phyloP scores from a whole-genome alignment of 768 basidiomycete genomes.

The Mycena floridula region DNA sequence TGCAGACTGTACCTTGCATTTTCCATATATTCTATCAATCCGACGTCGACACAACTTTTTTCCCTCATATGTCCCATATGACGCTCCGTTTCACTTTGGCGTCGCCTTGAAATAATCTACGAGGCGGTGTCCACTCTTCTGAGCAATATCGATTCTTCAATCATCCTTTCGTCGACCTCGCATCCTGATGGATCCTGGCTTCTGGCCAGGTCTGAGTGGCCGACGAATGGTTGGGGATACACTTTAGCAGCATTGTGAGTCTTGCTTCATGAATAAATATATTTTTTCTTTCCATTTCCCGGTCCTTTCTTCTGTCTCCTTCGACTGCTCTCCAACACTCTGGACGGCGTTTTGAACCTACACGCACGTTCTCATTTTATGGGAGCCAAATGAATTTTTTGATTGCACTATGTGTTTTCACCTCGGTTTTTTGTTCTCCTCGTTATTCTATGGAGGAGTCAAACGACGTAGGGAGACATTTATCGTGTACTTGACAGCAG shows the following conservation, averaged over 20 bases:
- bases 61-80: too few species aligned
- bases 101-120: conserved; percentile 54
- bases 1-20: too few species aligned
- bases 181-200: neutral
- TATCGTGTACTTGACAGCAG: neutral
- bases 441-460: neutral
- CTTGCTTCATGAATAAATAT: too few species aligned
- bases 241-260: too few species aligned
- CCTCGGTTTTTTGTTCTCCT: neutral
- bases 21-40: too few species aligned
- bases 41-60: conserved; percentile 27
- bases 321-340: conserved; percentile 87
- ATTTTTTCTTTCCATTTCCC: too few species aligned
- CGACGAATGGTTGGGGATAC: too few species aligned
- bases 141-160: conserved; percentile 66
- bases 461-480: conserved; percentile 2
- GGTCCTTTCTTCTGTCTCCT: conserved; percentile 16
- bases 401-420: neutral
- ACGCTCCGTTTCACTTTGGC: conserved; percentile 97
- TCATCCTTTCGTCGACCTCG: too few species aligned
- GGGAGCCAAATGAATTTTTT: conserved; percentile 63
- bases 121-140: conserved; percentile 78
- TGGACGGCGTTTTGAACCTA: conserved; percentile 70
- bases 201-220: neutral
- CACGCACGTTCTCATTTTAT: conserved; percentile 95